These are phyloP conservation scores for Sugiyamaella marilandica DNA, from an alignment of 805 yeast species.

Conservation along the genomic window DNA sequence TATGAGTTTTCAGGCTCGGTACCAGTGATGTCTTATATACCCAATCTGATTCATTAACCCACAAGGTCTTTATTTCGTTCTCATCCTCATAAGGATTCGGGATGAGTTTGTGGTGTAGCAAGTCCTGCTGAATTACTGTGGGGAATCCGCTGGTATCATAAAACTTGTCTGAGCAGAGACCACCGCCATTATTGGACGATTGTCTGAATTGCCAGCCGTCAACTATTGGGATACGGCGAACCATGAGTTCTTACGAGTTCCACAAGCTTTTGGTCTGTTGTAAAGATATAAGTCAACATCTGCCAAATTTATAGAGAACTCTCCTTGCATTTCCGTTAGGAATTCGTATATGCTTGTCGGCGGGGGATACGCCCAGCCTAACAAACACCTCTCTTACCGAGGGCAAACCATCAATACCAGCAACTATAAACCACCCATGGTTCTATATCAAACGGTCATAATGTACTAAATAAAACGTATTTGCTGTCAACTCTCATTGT, in stretches of 20 bases:
- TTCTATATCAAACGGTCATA: no score
- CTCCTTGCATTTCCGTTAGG: no score
- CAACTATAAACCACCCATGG: no score
- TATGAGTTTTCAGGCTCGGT: conserved; percentile 4
- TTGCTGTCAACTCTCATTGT: no score
- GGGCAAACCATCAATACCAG: no score
- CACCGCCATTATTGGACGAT: neutral
- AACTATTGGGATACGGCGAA: neutral
- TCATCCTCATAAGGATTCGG: conserved; percentile 42
- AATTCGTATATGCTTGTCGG: no score
- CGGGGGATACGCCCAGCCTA: no score
- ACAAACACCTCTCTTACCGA: no score
- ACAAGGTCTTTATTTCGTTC: conserved; percentile 42
- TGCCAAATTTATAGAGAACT: no score
- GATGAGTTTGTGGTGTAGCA: conserved; percentile 36
- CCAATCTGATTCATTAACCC: conserved; percentile 49
- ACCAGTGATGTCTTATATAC: conserved; percentile 31
- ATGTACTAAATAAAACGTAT: no score
- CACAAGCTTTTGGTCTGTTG: no score
- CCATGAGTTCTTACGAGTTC: neutral
- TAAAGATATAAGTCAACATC: no score
- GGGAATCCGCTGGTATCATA: conserved; percentile 11
- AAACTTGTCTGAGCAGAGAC: neutral
- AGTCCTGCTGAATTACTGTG: conserved; percentile 30
- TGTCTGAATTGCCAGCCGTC: conserved; percentile 8